A percentile compares a stretch with the other conserved stretches of the same genome.
Evolutionary conservation across 140 eudicot species (phyloP).

Genomic region (Bidens hawaiensis): DNA sequence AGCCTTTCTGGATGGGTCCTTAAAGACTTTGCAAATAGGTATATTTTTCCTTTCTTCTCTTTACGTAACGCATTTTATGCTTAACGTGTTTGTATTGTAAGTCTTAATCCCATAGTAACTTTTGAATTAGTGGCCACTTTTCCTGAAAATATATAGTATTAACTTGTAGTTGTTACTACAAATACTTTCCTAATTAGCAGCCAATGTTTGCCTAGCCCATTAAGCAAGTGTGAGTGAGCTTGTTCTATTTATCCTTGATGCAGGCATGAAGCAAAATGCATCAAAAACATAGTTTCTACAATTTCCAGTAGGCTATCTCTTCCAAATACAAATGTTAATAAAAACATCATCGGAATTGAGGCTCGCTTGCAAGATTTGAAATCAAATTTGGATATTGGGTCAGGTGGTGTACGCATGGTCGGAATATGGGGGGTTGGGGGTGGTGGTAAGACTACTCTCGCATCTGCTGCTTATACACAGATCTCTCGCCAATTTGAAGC

Average conservation of each 20-base stretch:
- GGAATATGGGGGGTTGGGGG: conserved; percentile 33
- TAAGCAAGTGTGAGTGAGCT: too few species aligned
- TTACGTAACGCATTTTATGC: too few species aligned
- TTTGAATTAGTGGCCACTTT: too few species aligned
- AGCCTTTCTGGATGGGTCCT: conserved; percentile 13
- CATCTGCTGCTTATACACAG: not conserved
- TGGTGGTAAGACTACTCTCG: conserved; percentile 27
- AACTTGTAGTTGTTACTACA: too few species aligned
- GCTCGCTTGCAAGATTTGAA: conserved; percentile 1
- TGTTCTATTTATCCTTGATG: not conserved
- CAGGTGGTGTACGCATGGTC: conserved; percentile 11
- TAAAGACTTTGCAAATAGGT: not conserved
- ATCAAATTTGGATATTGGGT: not conserved
- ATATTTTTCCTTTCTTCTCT: too few species aligned
- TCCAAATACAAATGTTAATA: not conserved
- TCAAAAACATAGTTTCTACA: not conserved
- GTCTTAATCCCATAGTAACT: too few species aligned
- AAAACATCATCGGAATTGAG: conserved; percentile 13
- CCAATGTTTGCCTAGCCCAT: too few species aligned
- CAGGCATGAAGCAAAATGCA: conserved; percentile 11
- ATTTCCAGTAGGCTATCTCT: not conserved
- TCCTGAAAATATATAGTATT: too few species aligned
- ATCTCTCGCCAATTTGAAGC: conserved; percentile 15
- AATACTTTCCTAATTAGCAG: too few species aligned
- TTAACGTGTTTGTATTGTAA: too few species aligned